Evolutionary conservation across 164 flowering plant genomes (phyloP), one percentile per base, ranked within the genome.

Genomic region (Liriodendron chinense): DNA sequence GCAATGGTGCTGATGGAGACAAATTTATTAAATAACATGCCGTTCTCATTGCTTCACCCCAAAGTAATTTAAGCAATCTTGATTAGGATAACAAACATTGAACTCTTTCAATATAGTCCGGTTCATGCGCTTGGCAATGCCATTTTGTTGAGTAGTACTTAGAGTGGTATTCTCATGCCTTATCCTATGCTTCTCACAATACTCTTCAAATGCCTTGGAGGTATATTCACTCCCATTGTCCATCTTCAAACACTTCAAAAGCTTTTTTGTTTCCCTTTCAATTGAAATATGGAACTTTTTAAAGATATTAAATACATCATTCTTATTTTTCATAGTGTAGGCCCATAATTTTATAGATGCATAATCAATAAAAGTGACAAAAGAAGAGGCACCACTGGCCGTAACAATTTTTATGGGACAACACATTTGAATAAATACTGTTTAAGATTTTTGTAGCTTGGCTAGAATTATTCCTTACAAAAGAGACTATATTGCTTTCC

Each of bases 181-280:
- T 34, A 34, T 34, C 43, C 4, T 34, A 34, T 34, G 43, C 43
- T 34, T 34, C 43, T 10, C 21, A 70, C 21, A 70, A 47, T 70
- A 70, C 9, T 16, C 23, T 59, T 53, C 21, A 23, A 72, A 72
- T 3, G 43, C 21, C 34, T 7, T 53, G 56, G 47, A 53, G 28
- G 65, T 72, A 43, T 72, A 72, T 47, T 72, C 65, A 53, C 74
- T 48, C 7, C 74, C 74, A 53, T 72, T 72, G 21, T 72, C 66
- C 16, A 25, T 72, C 14, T 18, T 23, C 3, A 72, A 16, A n/a
- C 24, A 57, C 10, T 72, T 72, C 53, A 62, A 26, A 3, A 10
- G 10, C 68, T 72, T 61, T 26, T 1, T 6, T 13, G 67, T 0
- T 48, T 72, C 66, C 16, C 50, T 57, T 62, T 72, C 25, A 59